Conservation (phyloP, 1,139 yeast species). For the Candida sp. region DNA sequence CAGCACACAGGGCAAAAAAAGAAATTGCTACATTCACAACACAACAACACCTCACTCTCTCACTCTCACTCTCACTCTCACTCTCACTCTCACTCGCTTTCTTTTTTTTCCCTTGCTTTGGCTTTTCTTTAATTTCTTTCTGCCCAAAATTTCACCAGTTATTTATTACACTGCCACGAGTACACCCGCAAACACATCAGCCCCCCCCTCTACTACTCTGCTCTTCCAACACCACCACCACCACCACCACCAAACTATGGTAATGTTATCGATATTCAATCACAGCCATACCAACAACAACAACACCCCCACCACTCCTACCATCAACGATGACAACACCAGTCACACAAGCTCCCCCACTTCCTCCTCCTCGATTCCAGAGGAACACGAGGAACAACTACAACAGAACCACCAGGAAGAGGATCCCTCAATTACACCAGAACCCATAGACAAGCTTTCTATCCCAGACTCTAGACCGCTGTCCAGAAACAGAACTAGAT, state of each 20-base stretch:
- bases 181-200: background rate
- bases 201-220: background rate
- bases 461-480: slow-evolving; percentile 10
- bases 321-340: background rate
- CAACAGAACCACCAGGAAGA: background rate
- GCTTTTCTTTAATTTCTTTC: background rate
- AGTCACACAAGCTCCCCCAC: background rate
- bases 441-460: slow-evolving; percentile 1
- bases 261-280: slow-evolving; percentile 4
- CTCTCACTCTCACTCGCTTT: background rate
- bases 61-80: too few species aligned
- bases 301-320: background rate
- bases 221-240: background rate
- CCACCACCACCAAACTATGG: slow-evolving; percentile 1
- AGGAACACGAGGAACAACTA: background rate
- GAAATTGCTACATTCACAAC: background rate
- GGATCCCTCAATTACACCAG: slow-evolving; percentile 1
- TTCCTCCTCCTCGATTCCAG: background rate
- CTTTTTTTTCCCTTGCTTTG: background rate
- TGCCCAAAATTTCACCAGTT: background rate
- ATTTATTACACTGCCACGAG: background rate
- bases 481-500: slow-evolving; percentile 18
- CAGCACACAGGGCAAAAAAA: background rate
- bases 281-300: background rate
- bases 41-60: background rate